A percentile compares a stretch with the other conserved stretches of the same genome.
Conservation (phyloP, 2,329 filamentous ascomycete species). For the Fusarium sp. region DNA sequence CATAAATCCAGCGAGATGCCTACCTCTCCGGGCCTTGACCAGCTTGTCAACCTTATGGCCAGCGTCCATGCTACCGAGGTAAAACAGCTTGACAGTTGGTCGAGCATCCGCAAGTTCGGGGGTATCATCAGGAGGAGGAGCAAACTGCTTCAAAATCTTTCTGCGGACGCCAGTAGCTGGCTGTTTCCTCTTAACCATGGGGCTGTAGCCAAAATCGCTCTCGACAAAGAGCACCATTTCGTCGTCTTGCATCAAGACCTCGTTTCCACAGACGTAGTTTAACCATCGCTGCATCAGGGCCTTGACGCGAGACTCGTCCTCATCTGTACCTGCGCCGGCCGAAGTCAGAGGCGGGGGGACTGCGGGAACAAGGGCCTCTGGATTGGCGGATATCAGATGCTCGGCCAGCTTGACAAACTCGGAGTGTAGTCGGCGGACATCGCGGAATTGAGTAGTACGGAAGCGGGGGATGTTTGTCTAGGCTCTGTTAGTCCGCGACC, state of each 20-base stretch:
- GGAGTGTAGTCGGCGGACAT: conserved; percentile 93
- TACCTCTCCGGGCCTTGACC: conserved; percentile 92
- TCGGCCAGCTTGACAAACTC: conserved; percentile 98
- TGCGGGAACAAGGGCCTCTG: conserved; percentile 92
- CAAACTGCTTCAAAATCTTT: conserved; percentile 98
- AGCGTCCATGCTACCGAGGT: conserved; percentile 95
- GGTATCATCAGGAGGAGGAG: conserved; percentile 95
- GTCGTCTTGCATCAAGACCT: conserved; percentile 93
- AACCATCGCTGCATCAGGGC: conserved; percentile 93
- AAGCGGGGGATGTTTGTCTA: conserved; percentile 99
- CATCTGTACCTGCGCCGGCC: conserved; percentile 94
- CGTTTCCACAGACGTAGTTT: conserved; percentile 91
- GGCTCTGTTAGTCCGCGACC: conserved; percentile 39
- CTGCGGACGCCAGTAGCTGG: conserved; percentile 94
- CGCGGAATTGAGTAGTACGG: conserved; percentile 96
- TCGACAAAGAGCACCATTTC: conserved; percentile 99
- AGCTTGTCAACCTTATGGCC: conserved; percentile 96
- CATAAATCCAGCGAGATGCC: conserved; percentile 7
- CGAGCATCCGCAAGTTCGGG: conserved; percentile 92
- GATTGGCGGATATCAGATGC: conserved; percentile 97
- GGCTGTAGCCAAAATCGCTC: conserved; percentile 98
- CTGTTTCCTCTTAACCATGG: conserved; percentile 94
- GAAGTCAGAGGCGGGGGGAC: conserved; percentile 95
- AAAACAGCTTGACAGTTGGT: conserved; percentile 94
- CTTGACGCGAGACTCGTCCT: conserved; percentile 93